Base-by-base conservation (phyloP, 2,329 filamentous ascomycete species). In the Apiospora sp. region DNA sequence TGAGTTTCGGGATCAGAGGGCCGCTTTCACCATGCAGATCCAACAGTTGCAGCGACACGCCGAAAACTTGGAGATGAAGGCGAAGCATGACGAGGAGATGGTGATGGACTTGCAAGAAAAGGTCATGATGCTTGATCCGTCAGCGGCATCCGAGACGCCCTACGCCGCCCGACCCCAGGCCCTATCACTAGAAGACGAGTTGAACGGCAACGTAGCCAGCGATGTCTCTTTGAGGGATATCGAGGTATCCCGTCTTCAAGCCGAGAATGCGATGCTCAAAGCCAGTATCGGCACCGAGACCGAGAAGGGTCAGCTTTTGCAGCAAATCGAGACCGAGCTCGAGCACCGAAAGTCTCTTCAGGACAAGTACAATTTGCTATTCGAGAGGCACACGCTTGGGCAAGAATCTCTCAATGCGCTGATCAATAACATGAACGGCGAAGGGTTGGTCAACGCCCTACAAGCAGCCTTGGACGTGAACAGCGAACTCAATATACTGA, bases 71-170 rank as follows among this genome's bases (percentile, higher is more conserved):
- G 80, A 85, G 58, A 84, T 85, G 67, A 86, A 87, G 74, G 82
- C 84, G 74, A 82, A 79, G 76, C 82, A 85, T 49, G 86, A 89
- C 76, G 89, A 91, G 77, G 85, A 83, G 69, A 86, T 87, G 69
- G 88, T 91, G 71, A 84, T 84, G 70, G 89, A 92, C 54, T 84
- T 92, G 24, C 88, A 92, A 77, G 90, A 92, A 76, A 88, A 90
- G 77, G 77, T 90, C 44, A 83, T 75, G 80, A 82, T 78, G 79
- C 78, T 73, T 75, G 80, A 77, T 76, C 82, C 73, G 72, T 78
- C 74, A 74, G 76, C 75, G 75, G 77, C 54, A 69, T 73, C 78
- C 37, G 76, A 77, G 37, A 74, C 80, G 19, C 75, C 79, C 4
- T 83, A 87, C 54, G 89, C 83, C 46, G 67, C 73, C n/a, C 76